Conservation (phyloP, 805 yeast species). For the Tetrapisispora taiwanensis region DNA sequence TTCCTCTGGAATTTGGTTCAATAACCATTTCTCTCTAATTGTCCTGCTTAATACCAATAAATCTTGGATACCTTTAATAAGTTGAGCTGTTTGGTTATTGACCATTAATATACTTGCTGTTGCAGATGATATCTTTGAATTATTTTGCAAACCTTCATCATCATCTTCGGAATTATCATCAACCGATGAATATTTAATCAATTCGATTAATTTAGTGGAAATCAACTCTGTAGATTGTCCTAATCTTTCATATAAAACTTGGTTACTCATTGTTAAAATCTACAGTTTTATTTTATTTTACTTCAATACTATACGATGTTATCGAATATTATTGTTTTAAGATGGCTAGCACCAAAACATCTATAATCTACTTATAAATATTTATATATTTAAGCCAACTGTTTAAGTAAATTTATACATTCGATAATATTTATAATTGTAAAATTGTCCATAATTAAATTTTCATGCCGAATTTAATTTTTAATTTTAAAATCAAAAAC, state of each 20-base stretch:
- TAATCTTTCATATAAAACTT: slow-evolving; percentile 23
- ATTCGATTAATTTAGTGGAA: slow-evolving; percentile 22
- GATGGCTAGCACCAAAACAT: no score
- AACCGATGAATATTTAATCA: slow-evolving; percentile 20
- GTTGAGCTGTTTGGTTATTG: slow-evolving; percentile 24
- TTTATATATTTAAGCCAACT: no score
- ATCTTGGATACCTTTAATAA: slow-evolving; percentile 28
- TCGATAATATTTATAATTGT: no score
- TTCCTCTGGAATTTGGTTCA: slow-evolving; percentile 24
- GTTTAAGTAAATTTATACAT: no score
- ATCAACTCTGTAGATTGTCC: slow-evolving; percentile 24
- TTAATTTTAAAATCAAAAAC: no score
- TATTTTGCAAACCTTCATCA: slow-evolving; percentile 6
- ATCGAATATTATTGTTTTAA: no score
- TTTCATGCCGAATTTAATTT: no score
- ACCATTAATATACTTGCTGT: slow-evolving; percentile 23
- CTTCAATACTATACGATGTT: no score
- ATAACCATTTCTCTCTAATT: slow-evolving; percentile 28
- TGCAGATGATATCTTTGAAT: slow-evolving; percentile 18
- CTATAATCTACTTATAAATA: no score
- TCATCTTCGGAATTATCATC: slow-evolving; percentile 11
- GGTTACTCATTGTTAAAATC: slow-evolving; percentile 19
- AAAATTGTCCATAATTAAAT: no score
- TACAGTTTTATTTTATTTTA: no score
- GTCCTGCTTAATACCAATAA: slow-evolving; percentile 24